Evolutionary conservation across 352 stramenopile species (phyloP), one percentile per base, ranked within the genome.

Genomic region (Hyaloperonospora arabidopsidis): DNA sequence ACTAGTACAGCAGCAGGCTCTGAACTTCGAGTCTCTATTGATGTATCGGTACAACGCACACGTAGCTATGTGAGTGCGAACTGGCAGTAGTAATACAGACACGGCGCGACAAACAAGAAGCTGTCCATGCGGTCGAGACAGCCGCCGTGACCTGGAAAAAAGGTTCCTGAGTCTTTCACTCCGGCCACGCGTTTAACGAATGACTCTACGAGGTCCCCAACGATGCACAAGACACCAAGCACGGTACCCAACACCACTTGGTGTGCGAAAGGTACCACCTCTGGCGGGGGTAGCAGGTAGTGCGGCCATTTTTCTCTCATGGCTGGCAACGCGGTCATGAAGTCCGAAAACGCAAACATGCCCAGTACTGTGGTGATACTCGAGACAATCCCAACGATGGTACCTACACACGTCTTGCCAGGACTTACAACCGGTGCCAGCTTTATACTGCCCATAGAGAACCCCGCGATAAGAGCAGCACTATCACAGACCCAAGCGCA

Each of bases 81-180:
- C 18, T 54, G 34, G 28, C 52, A 69, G 58, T 74, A 84, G 65
- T 79, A 85, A 52, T 79, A 82, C 47, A 90, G 65, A 29, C 57
- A 76, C 8, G 73, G 80, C 44, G 75, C 76, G 7, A 83, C 69
- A 43, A 90, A 78, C 17, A 90, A 65, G 21, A 90, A 76, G 61
- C 77, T 88, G 55, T 88, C 77, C 76, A 88, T 86, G 57, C 80
- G 80, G 46, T 90, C 80, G 32, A 90, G 80, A 52, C 74, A 86
- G 15, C 80, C 80, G 36, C 80, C 80, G 49, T 90, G 80, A 34
- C 80, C 80, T 2, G 80, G 80, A 45, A 90, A 88, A 49, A 90
- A 76, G 25, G 63, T 23, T 15, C 80, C 79, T 18, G 76, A 88
- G 64, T 88, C 79, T 55, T 86, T 90, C 11, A 86, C 68, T 36